phyloP scores from a whole-genome alignment of 805 yeast genomes.

The Barnettozyma vustinii region DNA sequence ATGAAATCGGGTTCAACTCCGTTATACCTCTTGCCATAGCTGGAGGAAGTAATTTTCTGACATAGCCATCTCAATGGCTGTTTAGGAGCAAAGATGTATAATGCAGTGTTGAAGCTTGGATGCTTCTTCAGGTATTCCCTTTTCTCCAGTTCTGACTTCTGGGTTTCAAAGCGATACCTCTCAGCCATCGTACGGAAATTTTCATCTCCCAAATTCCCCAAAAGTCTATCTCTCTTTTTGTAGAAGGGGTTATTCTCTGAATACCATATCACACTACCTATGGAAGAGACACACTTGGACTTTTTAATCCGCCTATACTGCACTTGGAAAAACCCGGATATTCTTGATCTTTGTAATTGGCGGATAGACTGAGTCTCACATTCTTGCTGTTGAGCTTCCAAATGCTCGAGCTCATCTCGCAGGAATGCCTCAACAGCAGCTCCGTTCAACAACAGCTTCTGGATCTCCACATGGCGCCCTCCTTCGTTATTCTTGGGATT shows the following conservation, averaged over 20 bases:
- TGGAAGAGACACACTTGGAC: constrained; percentile 16
- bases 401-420: constrained; percentile 22
- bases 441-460: constrained; percentile 51
- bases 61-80: constrained; percentile 65
- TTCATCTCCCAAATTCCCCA: constrained; percentile 22
- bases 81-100: constrained; percentile 59
- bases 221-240: constrained; percentile 14
- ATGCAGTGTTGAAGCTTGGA: constrained; percentile 65
- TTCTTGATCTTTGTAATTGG: constrained; percentile 6
- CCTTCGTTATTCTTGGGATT: constrained; percentile 33
- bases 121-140: constrained; percentile 42
- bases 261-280: too few species aligned
- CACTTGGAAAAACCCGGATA: constrained; percentile 4
- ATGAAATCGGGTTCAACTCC: constrained; percentile 62
- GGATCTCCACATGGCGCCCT: constrained; percentile 34
- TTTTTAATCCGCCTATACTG: constrained; percentile 11
- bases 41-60: constrained; percentile 67
- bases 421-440: constrained; percentile 48
- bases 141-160: constrained; percentile 35
- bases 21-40: constrained; percentile 66
- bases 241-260: too few species aligned
- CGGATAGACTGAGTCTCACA: constrained; percentile 6
- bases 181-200: constrained; percentile 28
- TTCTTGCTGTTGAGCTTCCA: not conserved
- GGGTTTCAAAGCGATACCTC: constrained; percentile 30